phyloP scores from a whole-genome alignment of 176 grass and related monocot species.

The Oryza coarctata region DNA sequence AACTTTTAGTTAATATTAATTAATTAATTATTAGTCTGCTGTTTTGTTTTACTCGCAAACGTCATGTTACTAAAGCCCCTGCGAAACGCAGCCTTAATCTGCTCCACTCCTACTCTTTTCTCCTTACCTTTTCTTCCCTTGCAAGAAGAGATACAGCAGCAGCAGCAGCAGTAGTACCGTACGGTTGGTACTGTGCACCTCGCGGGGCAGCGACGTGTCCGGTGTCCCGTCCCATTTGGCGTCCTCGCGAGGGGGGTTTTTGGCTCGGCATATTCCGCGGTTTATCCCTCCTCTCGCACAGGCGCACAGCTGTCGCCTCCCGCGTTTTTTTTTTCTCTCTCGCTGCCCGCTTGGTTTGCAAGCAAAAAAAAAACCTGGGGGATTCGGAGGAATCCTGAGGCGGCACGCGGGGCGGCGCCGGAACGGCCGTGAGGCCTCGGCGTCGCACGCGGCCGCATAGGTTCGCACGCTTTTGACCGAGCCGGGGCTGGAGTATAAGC shows the following conservation, averaged over 20 bases:
- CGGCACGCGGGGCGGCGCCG: background rate
- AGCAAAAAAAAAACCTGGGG: background rate
- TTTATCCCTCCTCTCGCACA: background rate
- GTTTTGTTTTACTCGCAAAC: too few relatives aligned
- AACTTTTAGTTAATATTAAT: too few relatives aligned
- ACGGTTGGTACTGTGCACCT: background rate
- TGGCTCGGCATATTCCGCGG: constrained; percentile 30
- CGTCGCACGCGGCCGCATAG: background rate
- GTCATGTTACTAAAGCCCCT: too few relatives aligned
- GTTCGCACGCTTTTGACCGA: background rate
- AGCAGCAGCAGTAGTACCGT: background rate
- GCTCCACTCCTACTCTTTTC: background rate
- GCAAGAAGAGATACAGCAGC: background rate
- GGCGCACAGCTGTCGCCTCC: constrained; percentile 7
- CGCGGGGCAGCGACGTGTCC: background rate
- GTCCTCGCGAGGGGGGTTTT: background rate
- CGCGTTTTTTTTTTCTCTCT: background rate
- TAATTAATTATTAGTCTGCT: too few relatives aligned
- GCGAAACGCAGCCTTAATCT: too few relatives aligned
- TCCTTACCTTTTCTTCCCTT: too few relatives aligned
- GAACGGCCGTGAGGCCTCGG: background rate
- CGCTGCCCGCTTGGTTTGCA: background rate
- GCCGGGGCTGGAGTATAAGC: constrained; percentile 18
- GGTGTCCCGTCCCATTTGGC: background rate
- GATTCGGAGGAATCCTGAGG: background rate